These are phyloP conservation scores for Xylariaceae sp. DNA, from an alignment of 2,329 filamentous ascomycete genomes.

Conservation along the genomic window DNA sequence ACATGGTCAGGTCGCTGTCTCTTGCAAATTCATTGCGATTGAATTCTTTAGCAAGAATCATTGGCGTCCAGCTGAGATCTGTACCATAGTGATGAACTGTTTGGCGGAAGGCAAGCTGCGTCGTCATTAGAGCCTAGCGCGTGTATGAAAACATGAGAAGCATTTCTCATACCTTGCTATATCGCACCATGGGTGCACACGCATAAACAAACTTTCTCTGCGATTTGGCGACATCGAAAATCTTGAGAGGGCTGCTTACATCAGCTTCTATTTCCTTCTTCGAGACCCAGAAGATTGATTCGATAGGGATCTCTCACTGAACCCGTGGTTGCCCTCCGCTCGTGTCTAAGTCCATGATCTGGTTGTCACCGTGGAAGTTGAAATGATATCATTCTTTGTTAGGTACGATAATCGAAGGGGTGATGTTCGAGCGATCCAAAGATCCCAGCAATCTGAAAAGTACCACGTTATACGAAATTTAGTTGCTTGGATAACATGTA, in stretches of 20 bases:
- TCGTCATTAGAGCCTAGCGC: background rate
- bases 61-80: constrained; percentile 68
- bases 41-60: constrained; percentile 68
- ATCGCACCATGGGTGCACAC: constrained; percentile 42
- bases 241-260: constrained; percentile 35
- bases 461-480: too few relatives aligned
- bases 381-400: too few relatives aligned
- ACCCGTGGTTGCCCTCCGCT: too few relatives aligned
- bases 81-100: constrained; percentile 61
- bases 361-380: too few relatives aligned
- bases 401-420: too few relatives aligned
- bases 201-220: constrained; percentile 41
- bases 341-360: background rate
- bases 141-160: background rate
- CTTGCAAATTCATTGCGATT: constrained; percentile 58
- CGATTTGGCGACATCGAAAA: constrained; percentile 40
- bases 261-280: constrained; percentile 5
- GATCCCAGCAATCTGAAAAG: too few relatives aligned
- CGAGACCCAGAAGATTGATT: too few relatives aligned
- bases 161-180: constrained; percentile 24
- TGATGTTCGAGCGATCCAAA: too few relatives aligned
- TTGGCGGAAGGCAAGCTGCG: constrained; percentile 60
- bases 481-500: too few relatives aligned
- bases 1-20: constrained; percentile 62
- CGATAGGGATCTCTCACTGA: too few relatives aligned